A percentile compares a stretch with the other conserved stretches of the same genome.
Evolutionary conservation across 2,329 filamentous ascomycete genomes (phyloP).

Genomic region (Byssothecium circinans): DNA sequence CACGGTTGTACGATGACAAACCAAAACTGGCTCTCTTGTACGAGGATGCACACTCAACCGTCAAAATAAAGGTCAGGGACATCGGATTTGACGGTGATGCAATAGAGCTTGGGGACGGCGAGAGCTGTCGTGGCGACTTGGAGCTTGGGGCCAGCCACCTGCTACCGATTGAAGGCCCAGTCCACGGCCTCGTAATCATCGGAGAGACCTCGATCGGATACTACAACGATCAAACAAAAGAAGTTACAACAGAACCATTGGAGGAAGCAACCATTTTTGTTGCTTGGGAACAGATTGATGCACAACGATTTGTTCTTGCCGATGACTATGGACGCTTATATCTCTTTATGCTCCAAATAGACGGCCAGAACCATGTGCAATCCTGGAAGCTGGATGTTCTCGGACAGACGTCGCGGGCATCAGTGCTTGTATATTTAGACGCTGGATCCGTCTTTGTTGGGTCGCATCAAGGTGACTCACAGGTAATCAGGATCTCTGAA

Average conservation of each 20-base stretch:
- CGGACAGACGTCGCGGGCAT: constrained; percentile 72
- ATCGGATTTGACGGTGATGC: constrained; percentile 56
- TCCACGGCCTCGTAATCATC: constrained; percentile 53
- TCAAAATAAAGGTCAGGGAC: constrained; percentile 58
- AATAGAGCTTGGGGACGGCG: constrained; percentile 57
- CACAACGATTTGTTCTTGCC: constrained; percentile 79
- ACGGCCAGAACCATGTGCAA: constrained; percentile 65
- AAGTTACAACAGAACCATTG: constrained; percentile 65
- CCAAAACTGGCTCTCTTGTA: constrained; percentile 67
- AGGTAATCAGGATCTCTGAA: constrained; percentile 68
- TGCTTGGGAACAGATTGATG: constrained; percentile 86
- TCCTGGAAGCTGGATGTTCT: constrained; percentile 72
- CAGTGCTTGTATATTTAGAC: constrained; percentile 75
- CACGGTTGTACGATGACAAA: constrained; percentile 51
- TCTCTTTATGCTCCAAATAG: constrained; percentile 75
- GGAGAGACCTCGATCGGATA: constrained; percentile 76
- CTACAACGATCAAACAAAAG: constrained; percentile 74
- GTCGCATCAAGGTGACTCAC: constrained; percentile 90
- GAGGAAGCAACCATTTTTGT: constrained; percentile 81
- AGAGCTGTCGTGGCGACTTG: constrained; percentile 55
- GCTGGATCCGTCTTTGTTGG: constrained; percentile 78
- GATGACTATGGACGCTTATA: constrained; percentile 89
- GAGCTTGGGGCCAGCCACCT: constrained; percentile 64
- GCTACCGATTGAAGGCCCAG: constrained; percentile 62
- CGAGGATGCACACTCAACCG: constrained; percentile 61